Conservation (phyloP, 306 rosid species). For the Vigna hirtella region DNA sequence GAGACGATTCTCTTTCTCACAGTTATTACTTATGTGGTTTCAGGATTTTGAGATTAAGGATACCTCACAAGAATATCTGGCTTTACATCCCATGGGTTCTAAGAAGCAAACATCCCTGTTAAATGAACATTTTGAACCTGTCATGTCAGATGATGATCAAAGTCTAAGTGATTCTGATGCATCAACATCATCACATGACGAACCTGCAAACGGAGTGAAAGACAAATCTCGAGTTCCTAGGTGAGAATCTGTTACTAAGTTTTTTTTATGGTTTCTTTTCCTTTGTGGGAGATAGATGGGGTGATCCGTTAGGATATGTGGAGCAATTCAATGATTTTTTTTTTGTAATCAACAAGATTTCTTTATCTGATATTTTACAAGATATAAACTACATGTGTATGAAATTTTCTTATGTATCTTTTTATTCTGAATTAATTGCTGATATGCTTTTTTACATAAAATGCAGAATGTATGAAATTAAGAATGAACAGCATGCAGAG, state of each 20-base stretch:
- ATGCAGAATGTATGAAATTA: constrained; percentile 81
- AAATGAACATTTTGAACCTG: constrained; percentile 83
- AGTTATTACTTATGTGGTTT: constrained; percentile 28
- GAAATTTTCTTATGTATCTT: background rate
- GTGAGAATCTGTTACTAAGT: constrained; percentile 50
- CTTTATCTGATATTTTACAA: background rate
- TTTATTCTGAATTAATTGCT: background rate
- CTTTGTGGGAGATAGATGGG: constrained; percentile 11
- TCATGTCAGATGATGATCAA: constrained; percentile 66
- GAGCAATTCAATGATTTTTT: constrained; percentile 4
- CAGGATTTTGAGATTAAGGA: constrained; percentile 82
- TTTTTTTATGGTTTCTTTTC: background rate
- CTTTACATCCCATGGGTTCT: constrained; percentile 86
- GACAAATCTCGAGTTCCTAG: constrained; percentile 65
- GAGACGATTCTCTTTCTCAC: constrained; percentile 28
- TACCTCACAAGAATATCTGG: constrained; percentile 72
- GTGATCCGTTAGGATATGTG: constrained; percentile 12
- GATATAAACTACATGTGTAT: constrained; percentile 20
- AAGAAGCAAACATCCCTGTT: constrained; percentile 75
- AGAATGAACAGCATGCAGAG: constrained; percentile 89
- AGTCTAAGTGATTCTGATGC: constrained; percentile 63
- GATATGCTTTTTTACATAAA: constrained; percentile 9
- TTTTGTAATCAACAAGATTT: background rate
- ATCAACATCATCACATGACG: constrained; percentile 61
- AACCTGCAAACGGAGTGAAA: constrained; percentile 39